Evolutionary conservation across 1,284 basidiomycete species (phyloP), one percentile per base, ranked within the genome.

Genomic region (Malassezia furfur): DNA sequence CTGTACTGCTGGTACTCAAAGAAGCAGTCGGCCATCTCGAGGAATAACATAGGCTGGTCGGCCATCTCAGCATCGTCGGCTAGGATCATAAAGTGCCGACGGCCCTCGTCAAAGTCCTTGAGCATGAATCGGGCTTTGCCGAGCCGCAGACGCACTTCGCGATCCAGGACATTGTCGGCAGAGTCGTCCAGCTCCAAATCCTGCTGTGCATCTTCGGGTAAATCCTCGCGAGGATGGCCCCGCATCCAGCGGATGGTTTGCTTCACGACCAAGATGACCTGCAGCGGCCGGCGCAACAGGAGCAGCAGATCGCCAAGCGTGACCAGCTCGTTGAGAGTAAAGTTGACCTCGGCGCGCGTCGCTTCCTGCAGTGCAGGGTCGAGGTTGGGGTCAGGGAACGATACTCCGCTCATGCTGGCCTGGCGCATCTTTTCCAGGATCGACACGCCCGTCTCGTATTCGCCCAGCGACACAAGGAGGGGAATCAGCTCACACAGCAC

Each of bases 241-340:
- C 93, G 88, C 11, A 96, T 76, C 91, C 91, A 96, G 44, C 93
- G 78, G 48, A 83, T 85, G 0, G 90, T 91, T 50, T 80, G 79
- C 37, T 86, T 80, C 52, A 94, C 84, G 0, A 83, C 81, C 12
- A 82, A 78, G 11, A 91, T 78, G 0, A 86, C 85, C 30, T 81
- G 79, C 37, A 84, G 82, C 62, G 87, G 80, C 59, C 86, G 82
- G 0, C 81, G 82, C 15, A 85, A 76, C 0, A 82, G 80, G 59
- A 89, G 84, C 63, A 88, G 83, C 37, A 93, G 79, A 69, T 96
- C 91, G 3, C 86, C 84, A 1, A 96, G 81, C 1, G 86, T 83
- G 28, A 90, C 76, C 44, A 83, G 73, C 52, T 80, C 83, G 30
- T 58, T 62, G 34, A 68, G 41, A 21, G 63, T 54, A 58, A 70